These are phyloP conservation scores for Cardamine resedifolia DNA, from an alignment of 345 rosid species.

Conservation along the genomic window DNA sequence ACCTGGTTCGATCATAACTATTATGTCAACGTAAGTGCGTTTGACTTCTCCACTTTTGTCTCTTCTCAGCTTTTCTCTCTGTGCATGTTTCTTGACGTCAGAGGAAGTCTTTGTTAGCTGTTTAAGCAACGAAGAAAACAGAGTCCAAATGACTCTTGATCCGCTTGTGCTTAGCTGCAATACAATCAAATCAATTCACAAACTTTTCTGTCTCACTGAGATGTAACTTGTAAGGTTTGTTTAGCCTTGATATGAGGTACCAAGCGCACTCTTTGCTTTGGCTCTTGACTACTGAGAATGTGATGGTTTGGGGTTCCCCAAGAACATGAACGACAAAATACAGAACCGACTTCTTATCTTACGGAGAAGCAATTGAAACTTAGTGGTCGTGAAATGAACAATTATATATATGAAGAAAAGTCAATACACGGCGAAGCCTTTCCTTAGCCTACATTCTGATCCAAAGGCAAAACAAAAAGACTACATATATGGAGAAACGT, in stretches of 20 bases:
- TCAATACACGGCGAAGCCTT: conserved; percentile 26
- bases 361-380: not conserved
- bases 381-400: conserved; percentile 20
- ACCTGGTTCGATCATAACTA: conserved; percentile 26
- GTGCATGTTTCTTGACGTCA: conserved; percentile 1
- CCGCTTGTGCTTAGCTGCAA: conserved; percentile 8
- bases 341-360: not conserved
- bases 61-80: conserved; percentile 19
- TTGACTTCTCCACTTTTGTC: conserved; percentile 33
- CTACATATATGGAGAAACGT: conserved; percentile 38
- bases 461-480: conserved; percentile 21
- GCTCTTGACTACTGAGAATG: conserved; percentile 4
- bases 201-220: not conserved
- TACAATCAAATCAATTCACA: not conserved
- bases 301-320: not conserved
- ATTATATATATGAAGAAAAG: conserved; percentile 23
- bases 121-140: not conserved
- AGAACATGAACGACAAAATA: conserved; percentile 15
- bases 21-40: conserved; percentile 21
- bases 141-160: not conserved
- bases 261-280: not conserved
- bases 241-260: not conserved
- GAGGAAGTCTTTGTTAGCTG: not conserved
- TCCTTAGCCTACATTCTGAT: conserved; percentile 35
- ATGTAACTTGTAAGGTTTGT: not conserved